Conservation (phyloP, 108 stramenopile species). For the Thalassiosira profunda region DNA sequence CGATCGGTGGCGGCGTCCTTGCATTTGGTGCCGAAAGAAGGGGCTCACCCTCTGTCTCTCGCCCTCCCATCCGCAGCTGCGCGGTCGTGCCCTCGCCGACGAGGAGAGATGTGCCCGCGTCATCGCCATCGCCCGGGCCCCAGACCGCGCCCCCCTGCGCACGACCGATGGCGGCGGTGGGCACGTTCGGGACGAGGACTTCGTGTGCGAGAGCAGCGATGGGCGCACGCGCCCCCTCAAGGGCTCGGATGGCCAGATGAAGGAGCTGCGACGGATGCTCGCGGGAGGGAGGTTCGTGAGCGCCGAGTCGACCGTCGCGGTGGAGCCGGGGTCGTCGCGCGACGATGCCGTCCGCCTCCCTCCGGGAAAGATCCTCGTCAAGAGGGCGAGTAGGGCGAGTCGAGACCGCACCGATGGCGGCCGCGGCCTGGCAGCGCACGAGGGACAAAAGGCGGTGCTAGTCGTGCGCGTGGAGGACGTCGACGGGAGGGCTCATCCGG, state of each 20-base stretch:
- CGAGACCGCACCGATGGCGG: not conserved
- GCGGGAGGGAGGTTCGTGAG: conserved; percentile 25
- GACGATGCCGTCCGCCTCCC: conserved; percentile 4
- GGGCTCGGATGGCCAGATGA: conserved; percentile 23
- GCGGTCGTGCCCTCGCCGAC: too few relatives aligned
- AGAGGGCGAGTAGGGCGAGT: not conserved
- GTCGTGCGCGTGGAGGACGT: conserved; percentile 2
- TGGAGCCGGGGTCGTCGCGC: not conserved
- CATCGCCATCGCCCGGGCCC: too few relatives aligned
- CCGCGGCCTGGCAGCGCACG: not conserved
- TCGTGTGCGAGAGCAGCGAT: conserved; percentile 25
- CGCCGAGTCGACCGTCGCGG: conserved; percentile 15
- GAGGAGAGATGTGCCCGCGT: too few relatives aligned
- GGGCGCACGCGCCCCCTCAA: conserved; percentile 16
- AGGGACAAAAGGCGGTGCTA: conserved; percentile 3
- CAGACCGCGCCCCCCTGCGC: too few relatives aligned
- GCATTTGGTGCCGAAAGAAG: too few relatives aligned
- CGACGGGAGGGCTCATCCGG: not conserved
- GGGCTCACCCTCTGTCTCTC: too few relatives aligned
- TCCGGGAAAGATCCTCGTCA: conserved; percentile 12
- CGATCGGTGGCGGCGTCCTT: too few relatives aligned
- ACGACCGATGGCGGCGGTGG: not conserved
- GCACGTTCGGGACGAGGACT: conserved; percentile 15
- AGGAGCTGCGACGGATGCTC: conserved; percentile 18
- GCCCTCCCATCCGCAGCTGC: too few relatives aligned